phyloP scores from a whole-genome alignment of 2,329 filamentous ascomycete species.

The Ophiostoma perfectum region DNA sequence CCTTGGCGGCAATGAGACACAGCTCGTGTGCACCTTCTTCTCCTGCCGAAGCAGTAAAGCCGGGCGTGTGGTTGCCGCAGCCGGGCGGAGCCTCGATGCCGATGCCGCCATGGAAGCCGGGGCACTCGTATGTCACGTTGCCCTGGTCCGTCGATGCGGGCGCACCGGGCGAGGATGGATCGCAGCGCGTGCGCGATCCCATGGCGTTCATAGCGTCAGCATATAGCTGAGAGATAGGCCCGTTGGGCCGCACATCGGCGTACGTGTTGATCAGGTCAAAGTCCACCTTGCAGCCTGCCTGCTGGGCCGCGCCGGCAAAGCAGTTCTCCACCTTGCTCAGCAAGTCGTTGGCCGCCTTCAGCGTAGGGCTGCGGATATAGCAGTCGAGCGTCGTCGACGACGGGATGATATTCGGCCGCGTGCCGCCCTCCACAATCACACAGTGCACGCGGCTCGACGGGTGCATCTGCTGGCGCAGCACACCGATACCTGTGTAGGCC shows the following conservation, averaged over 20 bases:
- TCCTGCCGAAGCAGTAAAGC: slow-evolving; percentile 8
- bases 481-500: not conserved
- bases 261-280: slow-evolving; percentile 9
- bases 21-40: not conserved
- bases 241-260: slow-evolving; percentile 10
- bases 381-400: not conserved
- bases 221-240: not conserved
- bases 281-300: slow-evolving; percentile 1
- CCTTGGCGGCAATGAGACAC: not conserved
- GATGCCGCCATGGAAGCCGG: slow-evolving; percentile 8
- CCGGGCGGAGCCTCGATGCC: slow-evolving; percentile 13
- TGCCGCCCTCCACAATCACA: not conserved
- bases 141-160: not conserved
- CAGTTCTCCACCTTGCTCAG: slow-evolving; percentile 7
- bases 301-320: slow-evolving; percentile 5
- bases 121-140: slow-evolving; percentile 15
- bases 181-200: slow-evolving; percentile 22
- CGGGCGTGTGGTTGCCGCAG: slow-evolving; percentile 12
- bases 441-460: slow-evolving; percentile 13
- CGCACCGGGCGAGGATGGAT: not conserved
- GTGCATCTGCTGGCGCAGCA: slow-evolving; percentile 15
- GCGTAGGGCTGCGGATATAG: slow-evolving; percentile 9
- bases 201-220: not conserved
- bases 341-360: slow-evolving; percentile 4
- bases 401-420: not conserved